These are phyloP conservation scores for Plicaturopsis crispa DNA, from an alignment of 768 basidiomycete genomes.

Conservation along the genomic window DNA sequence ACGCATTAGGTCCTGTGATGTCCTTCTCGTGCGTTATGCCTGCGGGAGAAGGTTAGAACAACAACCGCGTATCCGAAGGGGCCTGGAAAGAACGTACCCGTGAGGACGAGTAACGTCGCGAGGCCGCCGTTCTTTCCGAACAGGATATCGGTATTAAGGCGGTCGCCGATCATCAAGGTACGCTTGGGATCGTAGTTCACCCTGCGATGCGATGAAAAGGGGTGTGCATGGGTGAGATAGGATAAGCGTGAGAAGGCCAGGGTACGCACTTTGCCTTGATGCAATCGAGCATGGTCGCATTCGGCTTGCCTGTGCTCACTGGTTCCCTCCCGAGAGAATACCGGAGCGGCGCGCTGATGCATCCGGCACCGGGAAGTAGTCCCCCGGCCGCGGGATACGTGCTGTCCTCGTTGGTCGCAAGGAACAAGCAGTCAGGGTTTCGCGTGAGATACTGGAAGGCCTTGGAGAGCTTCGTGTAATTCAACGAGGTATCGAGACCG, in stretches of 20 bases:
- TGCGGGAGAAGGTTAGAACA: too few species aligned
- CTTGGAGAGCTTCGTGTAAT: slow-evolving; percentile 92
- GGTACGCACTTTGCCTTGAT: slow-evolving; percentile 65
- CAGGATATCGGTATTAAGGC: slow-evolving; percentile 90
- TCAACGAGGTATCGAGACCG: slow-evolving; percentile 79
- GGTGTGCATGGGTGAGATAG: background rate
- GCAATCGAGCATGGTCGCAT: slow-evolving; percentile 85
- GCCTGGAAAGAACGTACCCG: slow-evolving; percentile 43
- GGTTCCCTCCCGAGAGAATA: slow-evolving; percentile 67
- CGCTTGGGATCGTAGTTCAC: slow-evolving; percentile 78
- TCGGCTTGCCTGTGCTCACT: slow-evolving; percentile 84
- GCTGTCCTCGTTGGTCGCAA: slow-evolving; percentile 89
- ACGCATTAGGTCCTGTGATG: slow-evolving; percentile 63
- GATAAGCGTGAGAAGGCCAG: background rate
- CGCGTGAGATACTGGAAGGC: slow-evolving; percentile 84
- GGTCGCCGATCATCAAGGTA: slow-evolving; percentile 95
- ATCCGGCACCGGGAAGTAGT: slow-evolving; percentile 79
- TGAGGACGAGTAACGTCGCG: slow-evolving; percentile 83
- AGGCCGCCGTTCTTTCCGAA: slow-evolving; percentile 88
- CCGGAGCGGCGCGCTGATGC: slow-evolving; percentile 76
- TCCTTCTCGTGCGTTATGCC: slow-evolving; percentile 75
- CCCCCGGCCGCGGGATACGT: slow-evolving; percentile 76
- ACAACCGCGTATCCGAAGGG: slow-evolving; percentile 1
- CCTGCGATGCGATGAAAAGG: slow-evolving; percentile 29
- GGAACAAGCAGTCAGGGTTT: slow-evolving; percentile 75